Base-by-base conservation (phyloP, 768 basidiomycete species). In the Pulveroboletus ravenelii region DNA sequence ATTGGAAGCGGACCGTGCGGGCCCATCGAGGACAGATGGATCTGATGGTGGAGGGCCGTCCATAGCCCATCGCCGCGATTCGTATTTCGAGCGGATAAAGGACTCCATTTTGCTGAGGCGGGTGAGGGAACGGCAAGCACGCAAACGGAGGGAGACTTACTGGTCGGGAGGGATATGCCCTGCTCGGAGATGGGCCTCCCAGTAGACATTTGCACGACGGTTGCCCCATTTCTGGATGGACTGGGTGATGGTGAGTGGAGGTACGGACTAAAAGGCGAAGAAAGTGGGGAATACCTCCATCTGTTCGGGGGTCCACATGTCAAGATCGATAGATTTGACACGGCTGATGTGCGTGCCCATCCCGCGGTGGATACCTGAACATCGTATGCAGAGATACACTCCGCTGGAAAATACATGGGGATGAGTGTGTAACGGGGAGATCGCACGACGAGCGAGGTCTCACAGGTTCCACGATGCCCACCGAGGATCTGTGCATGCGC, bases 381-480 rank as follows among this genome's bases (percentile, higher is more conserved):
- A 99, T 51, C 95, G 83, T 56, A 99, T 96, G 66, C 95, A 99
- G 35, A 98, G 76, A 65, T 93, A 96, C 2, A 93, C 87, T 20
- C 95, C 95, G 25, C 91, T 93, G 54, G 18, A 49, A 50, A 52
- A 23, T 23, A 23, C 20, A 23, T 23, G 20, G 4, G 2, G 14
- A 50, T 53, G 29, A 56, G 44, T 31, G 4, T 4, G 20, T 23
- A 4, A 23, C 17, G 37, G 2, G 10, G 32, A 18, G 13, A 42
- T 25, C 10, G 5, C 15, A 18, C 0, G 14, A 41, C 23, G 20
- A n/a, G 23, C 30, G 35, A 15, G 20, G 31, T 62, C 84, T 57
- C 64, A 92, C 89, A 97, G 70, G 68, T 97, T 98, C 89, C 93
- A 96, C 8, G 92, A 93, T 38, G 95, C 95, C 95, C 95, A 99